A percentile compares a stretch with the other conserved stretches of the same genome.
These are phyloP conservation scores for Dioszegia aurantiaca DNA, from an alignment of 768 basidiomycete species.

Conservation along the genomic window DNA sequence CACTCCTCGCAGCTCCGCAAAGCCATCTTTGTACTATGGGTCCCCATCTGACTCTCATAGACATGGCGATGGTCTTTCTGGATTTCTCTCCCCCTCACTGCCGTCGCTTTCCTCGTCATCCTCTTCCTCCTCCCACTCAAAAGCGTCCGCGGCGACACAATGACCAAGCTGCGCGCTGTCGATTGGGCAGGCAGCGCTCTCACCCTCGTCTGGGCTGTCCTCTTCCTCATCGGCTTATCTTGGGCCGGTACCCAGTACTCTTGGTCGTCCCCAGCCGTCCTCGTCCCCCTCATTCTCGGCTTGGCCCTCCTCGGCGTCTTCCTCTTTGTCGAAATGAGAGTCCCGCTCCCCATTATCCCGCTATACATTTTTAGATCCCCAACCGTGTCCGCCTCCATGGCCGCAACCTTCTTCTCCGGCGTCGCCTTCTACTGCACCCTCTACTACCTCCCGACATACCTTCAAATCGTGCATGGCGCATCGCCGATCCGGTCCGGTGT, in stretches of 20 bases:
- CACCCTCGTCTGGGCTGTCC: slow-evolving; percentile 62
- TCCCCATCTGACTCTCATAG: too few relatives aligned
- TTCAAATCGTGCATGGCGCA: slow-evolving; percentile 67
- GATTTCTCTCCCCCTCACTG: slow-evolving; percentile 65
- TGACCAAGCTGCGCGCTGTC: slow-evolving; percentile 63
- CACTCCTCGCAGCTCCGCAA: too few relatives aligned
- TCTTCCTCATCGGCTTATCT: slow-evolving; percentile 68
- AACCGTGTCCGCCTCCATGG: slow-evolving; percentile 67
- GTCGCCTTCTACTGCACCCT: slow-evolving; percentile 53
- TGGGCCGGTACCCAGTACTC: slow-evolving; percentile 75
- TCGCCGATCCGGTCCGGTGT: slow-evolving; percentile 65
- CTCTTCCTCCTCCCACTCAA: slow-evolving; percentile 67
- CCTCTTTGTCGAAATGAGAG: slow-evolving; percentile 71
- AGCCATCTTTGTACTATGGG: too few relatives aligned
- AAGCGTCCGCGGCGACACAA: slow-evolving; percentile 63
- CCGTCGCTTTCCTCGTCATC: slow-evolving; percentile 60
- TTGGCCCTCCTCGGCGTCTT: slow-evolving; percentile 61
- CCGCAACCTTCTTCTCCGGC: slow-evolving; percentile 67
- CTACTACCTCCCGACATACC: slow-evolving; percentile 72
- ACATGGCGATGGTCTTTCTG: slow-evolving; percentile 52
- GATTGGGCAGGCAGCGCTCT: slow-evolving; percentile 65
- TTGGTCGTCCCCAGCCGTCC: slow-evolving; percentile 67
- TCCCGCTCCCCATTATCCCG: slow-evolving; percentile 69
- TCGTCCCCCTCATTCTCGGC: slow-evolving; percentile 63
- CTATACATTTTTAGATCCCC: slow-evolving; percentile 67